Percentiles rank a stretch among this genome's conserved stretches.
Evolutionary conservation across 208 protist species (phyloP).

Genomic region (Leishmania tropica): DNA sequence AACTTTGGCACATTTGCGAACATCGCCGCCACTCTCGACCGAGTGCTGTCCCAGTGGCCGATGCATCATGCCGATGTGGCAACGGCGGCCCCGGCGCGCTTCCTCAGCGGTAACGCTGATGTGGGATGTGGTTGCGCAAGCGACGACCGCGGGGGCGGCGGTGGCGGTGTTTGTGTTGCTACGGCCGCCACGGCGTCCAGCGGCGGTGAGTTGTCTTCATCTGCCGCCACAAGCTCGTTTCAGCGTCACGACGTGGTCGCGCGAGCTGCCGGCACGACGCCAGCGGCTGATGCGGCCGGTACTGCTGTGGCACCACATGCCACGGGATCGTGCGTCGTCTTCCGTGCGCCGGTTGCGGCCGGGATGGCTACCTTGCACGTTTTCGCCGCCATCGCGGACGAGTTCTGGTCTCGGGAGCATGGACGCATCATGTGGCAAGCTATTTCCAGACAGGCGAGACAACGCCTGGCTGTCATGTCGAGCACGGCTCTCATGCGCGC

Average conservation of each 20-base stretch:
- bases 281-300: neutral
- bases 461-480: too few species aligned
- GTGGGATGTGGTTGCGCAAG: neutral
- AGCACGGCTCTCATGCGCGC: neutral
- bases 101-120: neutral
- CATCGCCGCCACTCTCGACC: neutral
- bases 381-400: neutral
- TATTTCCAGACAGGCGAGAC: neutral
- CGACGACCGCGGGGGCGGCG: neutral
- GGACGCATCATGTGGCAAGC: neutral
- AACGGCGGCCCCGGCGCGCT: neutral
- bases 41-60: constrained; percentile 7
- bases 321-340: neutral
- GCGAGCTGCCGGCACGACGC: neutral
- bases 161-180: neutral
- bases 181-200: neutral
- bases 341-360: neutral
- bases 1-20: neutral
- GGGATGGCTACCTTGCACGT: neutral
- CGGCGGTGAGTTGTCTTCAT: neutral
- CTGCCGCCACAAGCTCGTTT: neutral
- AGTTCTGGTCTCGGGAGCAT: constrained; percentile 6
- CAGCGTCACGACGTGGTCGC: neutral
- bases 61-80: neutral
- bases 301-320: neutral